Evolutionary conservation across 257 asterid species (phyloP).

Genomic region (Petunia axillaris): DNA sequence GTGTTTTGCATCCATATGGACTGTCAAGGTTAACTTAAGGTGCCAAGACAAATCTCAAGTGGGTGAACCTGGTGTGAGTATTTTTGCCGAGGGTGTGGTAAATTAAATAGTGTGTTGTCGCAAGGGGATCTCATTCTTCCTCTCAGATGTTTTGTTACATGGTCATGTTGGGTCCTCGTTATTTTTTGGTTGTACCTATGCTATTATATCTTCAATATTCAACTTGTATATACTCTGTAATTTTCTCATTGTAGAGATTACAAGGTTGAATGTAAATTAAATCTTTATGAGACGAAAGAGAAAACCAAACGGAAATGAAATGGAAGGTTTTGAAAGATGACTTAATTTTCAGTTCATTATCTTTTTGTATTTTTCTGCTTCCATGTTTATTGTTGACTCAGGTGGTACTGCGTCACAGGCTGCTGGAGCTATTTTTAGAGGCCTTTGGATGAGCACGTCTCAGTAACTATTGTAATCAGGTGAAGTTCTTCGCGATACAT

Average conservation of each 20-base stretch:
- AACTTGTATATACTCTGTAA: slow-evolving; percentile 17
- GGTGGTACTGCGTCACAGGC: neutral
- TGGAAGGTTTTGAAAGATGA: neutral
- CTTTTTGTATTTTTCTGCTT: neutral
- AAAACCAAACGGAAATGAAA: neutral
- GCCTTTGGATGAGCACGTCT: neutral
- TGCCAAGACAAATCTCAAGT: neutral
- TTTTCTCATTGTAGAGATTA: slow-evolving; percentile 16
- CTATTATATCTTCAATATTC: slow-evolving; percentile 4
- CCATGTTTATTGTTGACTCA: neutral
- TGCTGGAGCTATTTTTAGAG: neutral
- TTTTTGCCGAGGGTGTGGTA: slow-evolving; percentile 20
- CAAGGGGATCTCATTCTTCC: neutral
- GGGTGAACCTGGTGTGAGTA: neutral
- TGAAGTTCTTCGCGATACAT: neutral
- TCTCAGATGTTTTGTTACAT: neutral
- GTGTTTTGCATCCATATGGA: neutral
- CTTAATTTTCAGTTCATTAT: neutral
- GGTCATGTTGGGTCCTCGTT: neutral
- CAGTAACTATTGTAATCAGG: neutral
- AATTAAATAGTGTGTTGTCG: slow-evolving; percentile 12
- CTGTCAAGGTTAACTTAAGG: neutral
- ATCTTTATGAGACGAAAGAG: neutral
- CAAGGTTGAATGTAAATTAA: neutral
- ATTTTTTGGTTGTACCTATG: slow-evolving; percentile 9